Evolutionary conservation across 148 eudicot species (phyloP).

Genomic region (Diospyros kaki): DNA sequence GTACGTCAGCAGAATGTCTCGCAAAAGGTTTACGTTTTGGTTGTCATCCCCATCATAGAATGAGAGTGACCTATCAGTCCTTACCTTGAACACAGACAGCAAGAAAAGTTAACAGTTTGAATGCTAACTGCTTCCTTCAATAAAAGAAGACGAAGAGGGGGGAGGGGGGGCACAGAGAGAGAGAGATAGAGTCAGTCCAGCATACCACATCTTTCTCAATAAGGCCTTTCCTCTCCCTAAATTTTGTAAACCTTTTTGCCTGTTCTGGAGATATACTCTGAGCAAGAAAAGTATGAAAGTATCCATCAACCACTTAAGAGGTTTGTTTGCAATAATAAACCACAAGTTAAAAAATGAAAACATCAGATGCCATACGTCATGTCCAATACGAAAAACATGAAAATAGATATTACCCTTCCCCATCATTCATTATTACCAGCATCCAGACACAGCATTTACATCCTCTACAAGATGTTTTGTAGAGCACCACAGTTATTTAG

Average conservation of each 20-base stretch:
- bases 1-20: conserved; percentile 85
- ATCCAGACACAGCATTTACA: not conserved
- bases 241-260: conserved; percentile 88
- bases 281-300: conserved; percentile 9
- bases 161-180: too few species aligned
- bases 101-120: conserved; percentile 1
- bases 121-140: not conserved
- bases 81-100: conserved; percentile 47
- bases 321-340: not conserved
- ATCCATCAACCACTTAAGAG: not conserved
- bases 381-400: not conserved
- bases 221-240: conserved; percentile 89
- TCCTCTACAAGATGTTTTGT: not conserved
- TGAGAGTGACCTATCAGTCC: conserved; percentile 83
- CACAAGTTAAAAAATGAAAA: conserved; percentile 2
- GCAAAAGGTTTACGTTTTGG: conserved; percentile 63
- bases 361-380: not conserved
- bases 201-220: conserved; percentile 99
- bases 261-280: conserved; percentile 91
- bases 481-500: not conserved
- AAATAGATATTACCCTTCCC: not conserved
- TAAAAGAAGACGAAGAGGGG: conserved; percentile 1
- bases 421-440: not conserved
- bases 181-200: not conserved
- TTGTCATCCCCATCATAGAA: conserved; percentile 96